Conservation (phyloP, 495 filamentous ascomycete genomes). For the Choiromyces venosus region DNA sequence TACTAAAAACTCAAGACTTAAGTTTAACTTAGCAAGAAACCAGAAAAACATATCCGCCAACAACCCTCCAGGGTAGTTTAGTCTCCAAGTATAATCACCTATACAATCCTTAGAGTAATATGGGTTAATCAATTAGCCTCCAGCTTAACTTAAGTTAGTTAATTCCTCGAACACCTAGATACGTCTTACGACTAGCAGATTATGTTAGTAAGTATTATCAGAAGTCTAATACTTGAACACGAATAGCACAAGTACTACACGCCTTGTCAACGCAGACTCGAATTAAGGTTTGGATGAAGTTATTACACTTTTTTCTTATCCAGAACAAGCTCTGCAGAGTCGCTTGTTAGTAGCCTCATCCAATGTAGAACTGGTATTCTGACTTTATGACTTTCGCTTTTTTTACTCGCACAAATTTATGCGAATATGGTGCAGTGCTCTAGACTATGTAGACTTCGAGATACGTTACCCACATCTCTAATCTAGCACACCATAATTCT, state of each 20-base stretch:
- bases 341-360: too few species aligned
- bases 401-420: too few species aligned
- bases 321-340: too few species aligned
- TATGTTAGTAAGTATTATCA: background rate
- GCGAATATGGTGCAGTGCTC: too few species aligned
- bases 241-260: background rate
- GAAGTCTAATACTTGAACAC: background rate
- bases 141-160: background rate
- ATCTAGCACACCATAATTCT: too few species aligned
- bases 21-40: background rate
- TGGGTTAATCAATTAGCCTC: background rate
- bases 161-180: background rate
- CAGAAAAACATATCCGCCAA: background rate
- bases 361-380: too few species aligned
- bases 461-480: too few species aligned
- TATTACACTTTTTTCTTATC: too few species aligned
- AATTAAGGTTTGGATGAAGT: background rate
- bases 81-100: background rate
- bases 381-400: too few species aligned
- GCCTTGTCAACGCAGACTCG: background rate
- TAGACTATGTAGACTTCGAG: too few species aligned
- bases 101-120: background rate
- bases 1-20: background rate
- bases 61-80: background rate
- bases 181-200: background rate